Conservation (phyloP, 352 stramenopile genomes). For the Phytopythium ostracodes region DNA sequence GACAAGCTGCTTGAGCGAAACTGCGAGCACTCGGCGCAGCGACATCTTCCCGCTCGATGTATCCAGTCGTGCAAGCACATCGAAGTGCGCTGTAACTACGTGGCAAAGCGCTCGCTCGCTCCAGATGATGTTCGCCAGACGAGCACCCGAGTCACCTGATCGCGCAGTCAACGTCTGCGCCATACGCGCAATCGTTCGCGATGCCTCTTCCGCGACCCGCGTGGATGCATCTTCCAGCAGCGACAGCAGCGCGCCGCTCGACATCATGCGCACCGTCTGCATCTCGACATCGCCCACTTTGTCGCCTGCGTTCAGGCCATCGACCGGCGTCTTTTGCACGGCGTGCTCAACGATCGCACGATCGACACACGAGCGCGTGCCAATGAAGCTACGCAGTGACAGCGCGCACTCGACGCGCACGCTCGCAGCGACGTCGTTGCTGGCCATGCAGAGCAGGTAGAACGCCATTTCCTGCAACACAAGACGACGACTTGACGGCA, state of each 20-base stretch:
- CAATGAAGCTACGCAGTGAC: constrained; percentile 27
- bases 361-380: background rate
- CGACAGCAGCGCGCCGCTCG: constrained; percentile 52
- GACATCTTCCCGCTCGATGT: background rate
- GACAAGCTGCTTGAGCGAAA: constrained; percentile 25
- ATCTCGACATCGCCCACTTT: constrained; percentile 32
- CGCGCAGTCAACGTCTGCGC: background rate
- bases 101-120: constrained; percentile 36
- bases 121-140: constrained; percentile 10
- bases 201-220: constrained; percentile 42
- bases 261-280: constrained; percentile 53
- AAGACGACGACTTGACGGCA: background rate
- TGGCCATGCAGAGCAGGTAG: constrained; percentile 40
- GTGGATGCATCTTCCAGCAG: constrained; percentile 49
- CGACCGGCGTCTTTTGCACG: constrained; percentile 48
- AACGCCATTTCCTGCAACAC: constrained; percentile 38
- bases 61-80: constrained; percentile 28
- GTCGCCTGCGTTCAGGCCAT: constrained; percentile 35
- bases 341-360: constrained; percentile 30
- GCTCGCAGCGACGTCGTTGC: constrained; percentile 20
- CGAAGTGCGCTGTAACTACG: constrained; percentile 43
- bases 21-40: constrained; percentile 18
- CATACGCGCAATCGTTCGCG: constrained; percentile 30
- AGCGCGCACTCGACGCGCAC: constrained; percentile 40
- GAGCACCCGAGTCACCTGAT: background rate